Evolutionary conservation across 306 rosid genomes (phyloP).

Genomic region (Datisca glomerata): DNA sequence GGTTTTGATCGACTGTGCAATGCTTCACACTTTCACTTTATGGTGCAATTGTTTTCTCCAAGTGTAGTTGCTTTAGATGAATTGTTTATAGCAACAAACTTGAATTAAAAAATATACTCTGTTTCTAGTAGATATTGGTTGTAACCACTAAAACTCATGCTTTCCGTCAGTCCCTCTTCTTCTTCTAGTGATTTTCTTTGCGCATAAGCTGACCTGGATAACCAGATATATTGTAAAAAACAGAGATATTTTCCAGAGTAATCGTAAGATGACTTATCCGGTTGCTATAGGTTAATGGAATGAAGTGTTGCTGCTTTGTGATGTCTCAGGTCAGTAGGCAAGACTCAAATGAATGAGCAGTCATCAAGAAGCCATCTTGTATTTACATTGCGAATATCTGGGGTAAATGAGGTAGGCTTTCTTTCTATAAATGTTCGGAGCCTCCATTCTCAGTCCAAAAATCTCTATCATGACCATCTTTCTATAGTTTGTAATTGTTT

Average conservation of each 20-base stretch:
- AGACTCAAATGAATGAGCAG: slow-evolving; percentile 91
- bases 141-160: neutral
- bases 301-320: slow-evolving; percentile 8
- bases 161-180: too few relatives aligned
- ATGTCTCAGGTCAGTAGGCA: slow-evolving; percentile 77
- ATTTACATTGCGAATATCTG: slow-evolving; percentile 82
- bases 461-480: too few relatives aligned
- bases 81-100: too few relatives aligned
- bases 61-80: too few relatives aligned
- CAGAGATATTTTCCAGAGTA: too few relatives aligned
- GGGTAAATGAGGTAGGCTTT: slow-evolving; percentile 63
- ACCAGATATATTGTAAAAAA: too few relatives aligned
- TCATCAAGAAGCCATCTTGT: slow-evolving; percentile 96
- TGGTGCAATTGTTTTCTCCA: slow-evolving; percentile 3
- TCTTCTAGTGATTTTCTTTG: too few relatives aligned
- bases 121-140: neutral
- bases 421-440: neutral
- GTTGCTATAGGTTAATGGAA: too few relatives aligned
- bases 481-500: neutral
- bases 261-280: too few relatives aligned
- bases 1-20: slow-evolving; percentile 4
- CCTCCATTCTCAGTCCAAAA: too few relatives aligned
- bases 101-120: too few relatives aligned
- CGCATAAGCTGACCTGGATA: too few relatives aligned
- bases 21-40: neutral